phyloP scores from a whole-genome alignment of 345 rosid genomes.

The Salix udensis region DNA sequence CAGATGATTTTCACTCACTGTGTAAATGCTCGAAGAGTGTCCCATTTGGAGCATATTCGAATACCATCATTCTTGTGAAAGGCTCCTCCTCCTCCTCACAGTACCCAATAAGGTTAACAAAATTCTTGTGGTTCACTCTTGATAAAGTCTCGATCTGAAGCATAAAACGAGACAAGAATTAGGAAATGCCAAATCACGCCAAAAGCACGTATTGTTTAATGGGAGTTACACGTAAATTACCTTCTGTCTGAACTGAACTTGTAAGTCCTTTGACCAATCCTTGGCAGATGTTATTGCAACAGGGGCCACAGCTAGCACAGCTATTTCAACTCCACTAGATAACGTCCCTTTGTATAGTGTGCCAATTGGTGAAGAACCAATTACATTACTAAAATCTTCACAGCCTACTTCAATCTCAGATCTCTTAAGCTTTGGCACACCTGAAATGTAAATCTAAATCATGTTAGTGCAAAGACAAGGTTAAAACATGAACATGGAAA shows the following conservation, averaged over 20 bases:
- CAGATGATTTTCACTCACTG: slow-evolving; percentile 41
- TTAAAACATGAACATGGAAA: slow-evolving; percentile 3
- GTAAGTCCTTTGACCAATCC: slow-evolving; percentile 65
- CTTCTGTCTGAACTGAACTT: slow-evolving; percentile 69
- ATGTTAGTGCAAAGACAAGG: background rate
- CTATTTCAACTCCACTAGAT: slow-evolving; percentile 86
- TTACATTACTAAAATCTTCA: slow-evolving; percentile 93
- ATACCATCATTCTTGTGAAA: slow-evolving; percentile 86
- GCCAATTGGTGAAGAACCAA: slow-evolving; percentile 63
- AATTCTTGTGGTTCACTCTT: slow-evolving; percentile 83
- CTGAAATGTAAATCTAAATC: slow-evolving; percentile 36
- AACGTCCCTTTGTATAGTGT: slow-evolving; percentile 82
- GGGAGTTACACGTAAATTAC: slow-evolving; percentile 31
- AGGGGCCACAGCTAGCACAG: slow-evolving; percentile 49
- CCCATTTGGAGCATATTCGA: slow-evolving; percentile 94
- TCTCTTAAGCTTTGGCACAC: slow-evolving; percentile 73
- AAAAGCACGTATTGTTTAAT: background rate
- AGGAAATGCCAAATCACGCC: slow-evolving; percentile 5
- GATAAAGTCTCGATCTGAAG: slow-evolving; percentile 73
- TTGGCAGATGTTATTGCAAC: slow-evolving; percentile 38
- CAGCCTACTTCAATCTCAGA: slow-evolving; percentile 87
- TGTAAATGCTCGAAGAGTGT: slow-evolving; percentile 91
- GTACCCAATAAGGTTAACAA: slow-evolving; percentile 76
- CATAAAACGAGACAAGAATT: background rate
- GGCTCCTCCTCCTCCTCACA: slow-evolving; percentile 81